These are phyloP conservation scores for Aschersonia sp. DNA, from an alignment of 2,329 filamentous ascomycete genomes.

Conservation along the genomic window DNA sequence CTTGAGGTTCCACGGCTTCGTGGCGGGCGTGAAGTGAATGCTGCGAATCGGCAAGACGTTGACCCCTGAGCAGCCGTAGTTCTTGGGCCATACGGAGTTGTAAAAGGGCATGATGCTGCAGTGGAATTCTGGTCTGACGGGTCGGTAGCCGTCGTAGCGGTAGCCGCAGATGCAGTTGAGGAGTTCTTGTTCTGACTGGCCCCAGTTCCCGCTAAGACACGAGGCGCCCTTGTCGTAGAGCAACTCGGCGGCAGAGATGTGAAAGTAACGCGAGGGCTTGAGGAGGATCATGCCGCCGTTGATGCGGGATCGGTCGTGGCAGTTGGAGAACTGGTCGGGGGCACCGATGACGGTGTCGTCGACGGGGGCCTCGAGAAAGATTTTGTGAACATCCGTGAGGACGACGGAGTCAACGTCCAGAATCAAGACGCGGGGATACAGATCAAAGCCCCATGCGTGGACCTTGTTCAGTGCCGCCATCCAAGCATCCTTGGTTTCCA, in stretches of 20 bases:
- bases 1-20: neutral
- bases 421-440: neutral
- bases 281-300: slow-evolving; percentile 1
- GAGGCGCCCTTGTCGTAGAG: neutral
- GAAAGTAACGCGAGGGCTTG: neutral
- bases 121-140: neutral
- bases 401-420: neutral
- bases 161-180: slow-evolving; percentile 1
- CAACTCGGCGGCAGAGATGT: neutral
- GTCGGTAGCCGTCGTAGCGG: neutral
- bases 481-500: neutral
- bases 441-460: slow-evolving; percentile 1
- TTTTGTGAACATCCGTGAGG: neutral
- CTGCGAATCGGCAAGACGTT: neutral
- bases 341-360: neutral
- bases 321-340: neutral
- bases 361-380: neutral
- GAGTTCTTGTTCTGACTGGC: slow-evolving; percentile 1
- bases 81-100: slow-evolving; percentile 1
- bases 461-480: neutral
- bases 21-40: neutral
- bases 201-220: neutral
- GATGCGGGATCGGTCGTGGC: neutral
- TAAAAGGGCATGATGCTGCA: slow-evolving; percentile 1
- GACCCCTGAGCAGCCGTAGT: neutral